Percentiles rank a stretch among this genome's conserved stretches.
phyloP scores from a whole-genome alignment of 2,329 filamentous ascomycete genomes.

The Aspergillus jensenii region DNA sequence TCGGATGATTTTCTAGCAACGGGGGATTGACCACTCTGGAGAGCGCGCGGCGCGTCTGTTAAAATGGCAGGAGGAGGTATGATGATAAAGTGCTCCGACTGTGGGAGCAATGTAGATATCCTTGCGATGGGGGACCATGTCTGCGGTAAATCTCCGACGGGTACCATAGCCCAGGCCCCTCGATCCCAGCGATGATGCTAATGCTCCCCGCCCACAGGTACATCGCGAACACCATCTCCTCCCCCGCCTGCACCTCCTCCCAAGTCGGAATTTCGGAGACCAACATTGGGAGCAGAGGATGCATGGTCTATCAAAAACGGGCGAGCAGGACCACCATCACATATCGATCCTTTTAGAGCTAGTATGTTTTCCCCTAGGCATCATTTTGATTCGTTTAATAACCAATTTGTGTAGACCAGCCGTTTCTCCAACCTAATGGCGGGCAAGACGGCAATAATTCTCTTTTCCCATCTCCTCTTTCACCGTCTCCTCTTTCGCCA shows the following conservation, averaged over 20 bases:
- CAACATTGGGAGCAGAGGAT: conserved; percentile 22
- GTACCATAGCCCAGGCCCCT: no score
- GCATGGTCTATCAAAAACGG: conserved; percentile 37
- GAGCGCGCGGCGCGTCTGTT: conserved; percentile 48
- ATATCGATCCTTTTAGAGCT: conserved; percentile 58
- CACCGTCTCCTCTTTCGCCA: conserved; percentile 53
- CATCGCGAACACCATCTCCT: conserved; percentile 17
- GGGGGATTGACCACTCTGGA: conserved; percentile 11
- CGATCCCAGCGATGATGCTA: background rate
- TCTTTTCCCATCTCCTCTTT: conserved; percentile 63
- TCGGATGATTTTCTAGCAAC: conserved; percentile 14
- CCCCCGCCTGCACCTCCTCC: conserved; percentile 26
- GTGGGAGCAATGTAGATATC: conserved; percentile 75
- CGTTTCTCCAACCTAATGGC: conserved; percentile 57
- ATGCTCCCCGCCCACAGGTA: conserved; percentile 3
- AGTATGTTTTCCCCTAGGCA: conserved; percentile 49
- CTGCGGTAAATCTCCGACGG: conserved; percentile 52
- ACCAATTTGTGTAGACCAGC: conserved; percentile 32
- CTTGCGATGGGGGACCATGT: conserved; percentile 82
- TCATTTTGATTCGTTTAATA: background rate
- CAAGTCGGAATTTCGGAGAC: conserved; percentile 27
- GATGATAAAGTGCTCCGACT: conserved; percentile 84
- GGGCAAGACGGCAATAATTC: conserved; percentile 58
- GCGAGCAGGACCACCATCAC: conserved; percentile 51
- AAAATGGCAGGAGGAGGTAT: conserved; percentile 51